A percentile compares a stretch with the other conserved stretches of the same genome.
Conservation (phyloP, 1,284 basidiomycete genomes). For the Papiliotrema laurentii region DNA sequence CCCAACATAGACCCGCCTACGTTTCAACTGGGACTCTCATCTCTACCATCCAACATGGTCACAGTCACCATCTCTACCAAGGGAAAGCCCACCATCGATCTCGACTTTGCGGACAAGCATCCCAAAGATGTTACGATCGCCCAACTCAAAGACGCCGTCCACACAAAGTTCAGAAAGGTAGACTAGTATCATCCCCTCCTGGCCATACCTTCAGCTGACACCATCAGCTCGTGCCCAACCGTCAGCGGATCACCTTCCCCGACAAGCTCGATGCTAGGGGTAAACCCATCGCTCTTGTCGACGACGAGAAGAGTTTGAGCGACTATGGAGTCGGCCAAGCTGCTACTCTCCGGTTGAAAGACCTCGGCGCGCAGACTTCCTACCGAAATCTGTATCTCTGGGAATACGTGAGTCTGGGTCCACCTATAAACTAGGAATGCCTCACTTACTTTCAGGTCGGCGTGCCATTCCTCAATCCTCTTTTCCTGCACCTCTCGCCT, state of each 20-base stretch:
- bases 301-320: constrained; percentile 60
- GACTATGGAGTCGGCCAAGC: constrained; percentile 58
- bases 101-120: constrained; percentile 56
- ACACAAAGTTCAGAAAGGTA: constrained; percentile 52
- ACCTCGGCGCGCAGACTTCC: constrained; percentile 78
- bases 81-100: constrained; percentile 56
- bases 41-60: constrained; percentile 53
- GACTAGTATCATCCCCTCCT: too few species aligned
- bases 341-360: constrained; percentile 67
- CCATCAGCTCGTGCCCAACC: constrained; percentile 62
- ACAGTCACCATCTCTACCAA: constrained; percentile 55
- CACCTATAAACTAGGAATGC: background rate
- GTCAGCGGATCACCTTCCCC: constrained; percentile 64
- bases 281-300: constrained; percentile 54
- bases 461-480: constrained; percentile 84
- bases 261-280: constrained; percentile 15
- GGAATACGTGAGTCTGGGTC: constrained; percentile 72
- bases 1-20: background rate
- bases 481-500: constrained; percentile 66
- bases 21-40: background rate
- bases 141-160: constrained; percentile 48
- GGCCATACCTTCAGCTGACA: too few species aligned
- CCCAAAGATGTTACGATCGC: constrained; percentile 47
- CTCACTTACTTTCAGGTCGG: constrained; percentile 58
- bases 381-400: constrained; percentile 82